These are phyloP conservation scores for Kazachstania psychrophila DNA, from an alignment of 805 yeast species.

Conservation along the genomic window DNA sequence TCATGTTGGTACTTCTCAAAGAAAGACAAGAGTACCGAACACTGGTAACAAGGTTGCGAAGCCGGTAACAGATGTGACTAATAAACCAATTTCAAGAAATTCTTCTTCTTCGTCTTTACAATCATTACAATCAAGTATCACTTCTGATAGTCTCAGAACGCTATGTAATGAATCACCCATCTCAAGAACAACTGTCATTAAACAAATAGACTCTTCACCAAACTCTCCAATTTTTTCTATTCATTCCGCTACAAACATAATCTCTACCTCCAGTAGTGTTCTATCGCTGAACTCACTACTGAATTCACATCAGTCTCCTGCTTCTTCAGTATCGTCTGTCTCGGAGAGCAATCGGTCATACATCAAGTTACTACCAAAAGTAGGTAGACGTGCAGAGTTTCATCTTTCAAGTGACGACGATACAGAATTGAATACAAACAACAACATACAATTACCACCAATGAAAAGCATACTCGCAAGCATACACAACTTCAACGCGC, in stretches of 20 bases:
- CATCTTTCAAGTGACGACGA: constrained; percentile 10
- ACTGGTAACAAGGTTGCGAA: neutral
- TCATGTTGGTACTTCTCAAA: constrained; percentile 35
- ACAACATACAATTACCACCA: constrained; percentile 15
- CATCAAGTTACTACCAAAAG: too few relatives aligned
- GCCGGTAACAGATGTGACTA: too few relatives aligned
- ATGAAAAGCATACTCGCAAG: constrained; percentile 14
- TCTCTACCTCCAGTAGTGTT: constrained; percentile 14
- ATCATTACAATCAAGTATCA: too few relatives aligned
- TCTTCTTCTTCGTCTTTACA: too few relatives aligned
- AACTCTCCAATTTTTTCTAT: constrained; percentile 6
- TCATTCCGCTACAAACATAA: too few relatives aligned
- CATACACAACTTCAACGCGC: constrained; percentile 9
- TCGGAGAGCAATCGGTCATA: constrained; percentile 1
- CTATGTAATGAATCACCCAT: too few relatives aligned
- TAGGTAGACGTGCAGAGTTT: constrained; percentile 6
- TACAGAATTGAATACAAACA: constrained; percentile 4
- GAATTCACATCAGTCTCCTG: neutral
- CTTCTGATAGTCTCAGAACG: too few relatives aligned
- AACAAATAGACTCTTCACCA: neutral
- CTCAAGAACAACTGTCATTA: neutral
- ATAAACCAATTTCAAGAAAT: too few relatives aligned
- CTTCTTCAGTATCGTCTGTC: neutral
- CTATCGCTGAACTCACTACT: constrained; percentile 11
- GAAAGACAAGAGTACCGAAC: constrained; percentile 6